phyloP scores from a whole-genome alignment of 1,284 basidiomycete genomes.

The Tilletia caries region DNA sequence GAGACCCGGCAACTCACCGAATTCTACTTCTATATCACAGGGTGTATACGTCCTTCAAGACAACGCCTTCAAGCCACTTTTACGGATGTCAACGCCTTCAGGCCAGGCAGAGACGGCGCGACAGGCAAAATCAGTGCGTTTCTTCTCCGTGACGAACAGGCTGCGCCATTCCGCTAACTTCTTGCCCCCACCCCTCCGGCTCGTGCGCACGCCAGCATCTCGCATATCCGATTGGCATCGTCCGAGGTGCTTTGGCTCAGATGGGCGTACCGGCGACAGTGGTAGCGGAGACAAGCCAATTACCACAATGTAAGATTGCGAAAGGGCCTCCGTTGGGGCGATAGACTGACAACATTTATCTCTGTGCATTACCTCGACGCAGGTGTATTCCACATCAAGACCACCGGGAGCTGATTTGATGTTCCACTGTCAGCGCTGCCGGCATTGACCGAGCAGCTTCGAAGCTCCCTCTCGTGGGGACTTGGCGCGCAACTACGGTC shows the following conservation, averaged over 20 bases:
- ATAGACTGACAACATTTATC: not conserved
- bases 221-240: constrained; percentile 35
- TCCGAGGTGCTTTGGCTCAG: constrained; percentile 37
- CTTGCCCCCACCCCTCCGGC: not conserved
- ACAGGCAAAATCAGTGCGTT: constrained; percentile 67
- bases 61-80: constrained; percentile 78
- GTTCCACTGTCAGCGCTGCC: not conserved
- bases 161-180: not conserved
- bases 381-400: constrained; percentile 12
- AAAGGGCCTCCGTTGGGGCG: too few relatives aligned
- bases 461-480: too few relatives aligned
- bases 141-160: not conserved
- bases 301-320: constrained; percentile 28
- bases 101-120: constrained; percentile 71
- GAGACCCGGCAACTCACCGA: constrained; percentile 53
- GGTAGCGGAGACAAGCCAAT: constrained; percentile 37
- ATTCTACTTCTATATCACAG: constrained; percentile 55
- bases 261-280: constrained; percentile 38
- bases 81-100: constrained; percentile 72
- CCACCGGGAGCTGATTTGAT: not conserved
- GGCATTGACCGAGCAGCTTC: not conserved
- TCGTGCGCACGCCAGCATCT: constrained; percentile 21
- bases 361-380: not conserved
- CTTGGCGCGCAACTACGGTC: too few relatives aligned
- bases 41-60: constrained; percentile 92